phyloP scores from a whole-genome alignment of 2,329 filamentous ascomycete genomes.

The Aspergillus latus region DNA sequence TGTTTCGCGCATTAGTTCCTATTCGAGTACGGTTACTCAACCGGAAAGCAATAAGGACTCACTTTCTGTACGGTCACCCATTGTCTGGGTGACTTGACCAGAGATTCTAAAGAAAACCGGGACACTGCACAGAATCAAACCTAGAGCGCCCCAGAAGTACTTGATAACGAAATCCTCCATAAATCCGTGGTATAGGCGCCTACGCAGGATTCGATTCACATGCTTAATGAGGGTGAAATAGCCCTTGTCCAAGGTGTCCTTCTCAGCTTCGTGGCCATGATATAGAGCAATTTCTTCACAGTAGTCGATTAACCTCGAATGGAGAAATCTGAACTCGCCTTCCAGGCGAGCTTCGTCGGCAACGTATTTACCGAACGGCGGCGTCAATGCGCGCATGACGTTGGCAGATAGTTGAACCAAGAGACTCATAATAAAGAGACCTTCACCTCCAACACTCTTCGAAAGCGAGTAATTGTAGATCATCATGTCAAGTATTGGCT shows the following conservation, averaged over 20 bases:
- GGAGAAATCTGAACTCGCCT: conserved; percentile 94
- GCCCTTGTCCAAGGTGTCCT: conserved; percentile 93
- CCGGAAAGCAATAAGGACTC: conserved; percentile 22
- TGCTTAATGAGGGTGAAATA: conserved; percentile 99
- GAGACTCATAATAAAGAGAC: conserved; percentile 90
- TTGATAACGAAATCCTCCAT: conserved; percentile 99
- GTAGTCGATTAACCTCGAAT: conserved; percentile 92
- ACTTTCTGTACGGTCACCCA: conserved; percentile 60
- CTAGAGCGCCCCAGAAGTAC: conserved; percentile 96
- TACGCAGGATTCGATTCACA: conserved; percentile 89
- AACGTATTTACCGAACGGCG: conserved; percentile 95
- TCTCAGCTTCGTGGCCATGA: conserved; percentile 87
- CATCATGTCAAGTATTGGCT: conserved; percentile 89
- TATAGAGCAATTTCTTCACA: conserved; percentile 94
- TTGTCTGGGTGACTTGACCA: conserved; percentile 57
- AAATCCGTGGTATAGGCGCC: conserved; percentile 94
- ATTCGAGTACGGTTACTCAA: too few relatives aligned
- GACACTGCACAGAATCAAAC: conserved; percentile 85
- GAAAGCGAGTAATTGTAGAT: conserved; percentile 96
- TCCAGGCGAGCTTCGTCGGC: conserved; percentile 93
- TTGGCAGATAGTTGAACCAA: conserved; percentile 90
- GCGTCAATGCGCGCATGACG: conserved; percentile 90
- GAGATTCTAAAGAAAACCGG: conserved; percentile 95
- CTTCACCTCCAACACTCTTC: conserved; percentile 92
- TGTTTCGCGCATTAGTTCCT: conserved; percentile 21